Evolutionary conservation across 2,329 filamentous ascomycete genomes (phyloP).

Genomic region (Sporothrix mexicana): DNA sequence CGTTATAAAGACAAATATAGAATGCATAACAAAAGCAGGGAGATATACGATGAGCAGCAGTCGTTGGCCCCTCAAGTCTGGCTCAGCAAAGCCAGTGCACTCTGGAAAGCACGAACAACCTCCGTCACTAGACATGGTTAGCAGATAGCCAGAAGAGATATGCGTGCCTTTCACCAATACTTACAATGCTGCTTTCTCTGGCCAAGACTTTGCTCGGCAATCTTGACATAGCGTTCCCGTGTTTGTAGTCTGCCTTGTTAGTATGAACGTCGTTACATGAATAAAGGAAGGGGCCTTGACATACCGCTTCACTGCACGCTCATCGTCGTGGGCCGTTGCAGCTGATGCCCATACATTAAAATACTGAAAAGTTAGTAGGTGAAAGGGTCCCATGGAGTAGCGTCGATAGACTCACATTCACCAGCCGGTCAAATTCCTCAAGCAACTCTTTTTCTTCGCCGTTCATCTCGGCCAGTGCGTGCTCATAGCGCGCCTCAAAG

Average conservation of each 20-base stretch:
- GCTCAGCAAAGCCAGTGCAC: constrained; percentile 62
- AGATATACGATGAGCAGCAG: not conserved
- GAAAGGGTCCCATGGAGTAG: not conserved
- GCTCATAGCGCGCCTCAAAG: constrained; percentile 72
- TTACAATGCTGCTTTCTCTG: constrained; percentile 82
- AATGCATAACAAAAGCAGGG: not conserved
- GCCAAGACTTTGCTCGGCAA: constrained; percentile 73
- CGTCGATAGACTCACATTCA: constrained; percentile 57
- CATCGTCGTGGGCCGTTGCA: constrained; percentile 73
- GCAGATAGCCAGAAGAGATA: constrained; percentile 18
- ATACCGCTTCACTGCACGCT: constrained; percentile 77
- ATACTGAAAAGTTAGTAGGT: constrained; percentile 53
- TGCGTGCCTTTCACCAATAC: constrained; percentile 43
- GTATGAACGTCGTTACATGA: not conserved
- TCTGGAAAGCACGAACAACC: constrained; percentile 68
- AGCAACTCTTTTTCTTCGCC: constrained; percentile 68
- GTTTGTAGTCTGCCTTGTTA: constrained; percentile 69
- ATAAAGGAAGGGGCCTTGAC: constrained; percentile 34
- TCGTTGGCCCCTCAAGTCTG: constrained; percentile 35
- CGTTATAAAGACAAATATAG: not conserved
- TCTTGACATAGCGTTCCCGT: constrained; percentile 74
- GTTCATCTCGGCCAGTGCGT: constrained; percentile 67
- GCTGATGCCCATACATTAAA: constrained; percentile 81
- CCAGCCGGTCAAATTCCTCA: constrained; percentile 69
- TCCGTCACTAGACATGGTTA: constrained; percentile 53